Conservation (phyloP, 2,329 filamentous ascomycete species). For the Teratosphaeria zuluensis region DNA sequence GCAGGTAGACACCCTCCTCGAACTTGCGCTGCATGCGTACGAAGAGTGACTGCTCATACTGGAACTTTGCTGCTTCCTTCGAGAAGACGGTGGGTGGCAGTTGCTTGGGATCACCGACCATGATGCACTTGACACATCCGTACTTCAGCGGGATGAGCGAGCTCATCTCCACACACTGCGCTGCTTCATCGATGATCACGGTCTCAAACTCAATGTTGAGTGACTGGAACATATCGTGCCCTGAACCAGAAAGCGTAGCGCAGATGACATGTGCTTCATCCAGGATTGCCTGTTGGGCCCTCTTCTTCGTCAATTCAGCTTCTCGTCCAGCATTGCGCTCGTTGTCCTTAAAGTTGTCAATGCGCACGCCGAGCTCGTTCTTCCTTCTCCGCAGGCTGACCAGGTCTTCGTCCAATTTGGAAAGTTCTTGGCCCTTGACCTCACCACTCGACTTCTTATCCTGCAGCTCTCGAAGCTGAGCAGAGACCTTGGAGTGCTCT, state of each 20-base stretch:
- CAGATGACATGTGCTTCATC: slow-evolving; percentile 88
- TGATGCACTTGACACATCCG: slow-evolving; percentile 88
- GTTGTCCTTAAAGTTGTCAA: slow-evolving; percentile 79
- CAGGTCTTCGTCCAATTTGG: slow-evolving; percentile 63
- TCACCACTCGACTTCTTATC: slow-evolving; percentile 55
- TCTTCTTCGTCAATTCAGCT: slow-evolving; percentile 72
- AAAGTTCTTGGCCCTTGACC: slow-evolving; percentile 41
- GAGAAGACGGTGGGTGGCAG: slow-evolving; percentile 92
- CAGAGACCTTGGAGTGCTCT: slow-evolving; percentile 51
- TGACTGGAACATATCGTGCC: slow-evolving; percentile 94
- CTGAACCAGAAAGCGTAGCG: slow-evolving; percentile 86
- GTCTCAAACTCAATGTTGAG: slow-evolving; percentile 96
- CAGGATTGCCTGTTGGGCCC: slow-evolving; percentile 82
- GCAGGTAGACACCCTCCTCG: slow-evolving; percentile 75
- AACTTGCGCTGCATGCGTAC: slow-evolving; percentile 96
- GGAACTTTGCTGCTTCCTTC: slow-evolving; percentile 80
- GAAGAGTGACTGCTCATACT: slow-evolving; percentile 96
- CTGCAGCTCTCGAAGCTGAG: slow-evolving; percentile 60
- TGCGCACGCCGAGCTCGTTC: slow-evolving; percentile 64
- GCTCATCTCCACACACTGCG: slow-evolving; percentile 94
- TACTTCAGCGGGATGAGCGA: slow-evolving; percentile 96
- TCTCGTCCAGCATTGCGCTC: slow-evolving; percentile 74
- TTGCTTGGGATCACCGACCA: slow-evolving; percentile 96
- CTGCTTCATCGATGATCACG: slow-evolving; percentile 95
- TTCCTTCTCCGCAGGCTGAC: slow-evolving; percentile 70